Percentiles rank a stretch among this genome's conserved stretches.
Evolutionary conservation across 208 protist genomes (phyloP).

Genomic region (Leishmania braziliensis): DNA sequence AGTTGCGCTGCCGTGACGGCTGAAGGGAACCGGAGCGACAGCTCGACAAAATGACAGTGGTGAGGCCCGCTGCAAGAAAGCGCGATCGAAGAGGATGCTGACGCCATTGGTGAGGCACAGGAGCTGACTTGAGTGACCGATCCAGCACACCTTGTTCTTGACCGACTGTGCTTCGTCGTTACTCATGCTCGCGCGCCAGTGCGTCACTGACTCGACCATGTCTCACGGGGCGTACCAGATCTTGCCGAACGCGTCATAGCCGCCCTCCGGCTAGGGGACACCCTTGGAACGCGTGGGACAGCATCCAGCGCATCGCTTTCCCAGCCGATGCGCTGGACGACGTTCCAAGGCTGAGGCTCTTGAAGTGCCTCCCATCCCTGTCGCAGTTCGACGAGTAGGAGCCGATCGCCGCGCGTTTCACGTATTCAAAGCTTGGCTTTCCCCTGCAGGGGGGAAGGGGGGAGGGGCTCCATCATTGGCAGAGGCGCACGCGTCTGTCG

Average conservation of each 20-base stretch:
- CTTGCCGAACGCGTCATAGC: conserved; percentile 51
- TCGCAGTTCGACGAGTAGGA: conserved; percentile 53
- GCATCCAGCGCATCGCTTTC: conserved; percentile 18
- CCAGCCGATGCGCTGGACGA: neutral
- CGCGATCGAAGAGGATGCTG: conserved; percentile 87
- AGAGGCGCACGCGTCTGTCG: neutral
- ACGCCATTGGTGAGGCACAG: conserved; percentile 61
- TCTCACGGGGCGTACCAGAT: conserved; percentile 44
- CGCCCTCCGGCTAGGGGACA: conserved; percentile 31
- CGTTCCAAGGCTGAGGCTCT: conserved; percentile 39
- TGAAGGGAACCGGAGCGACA: conserved; percentile 38
- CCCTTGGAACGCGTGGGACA: conserved; percentile 12
- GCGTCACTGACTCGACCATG: conserved; percentile 34
- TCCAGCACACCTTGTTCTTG: conserved; percentile 64
- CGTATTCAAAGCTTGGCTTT: conserved; percentile 17
- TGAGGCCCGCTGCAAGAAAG: conserved; percentile 66
- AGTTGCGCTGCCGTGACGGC: conserved; percentile 49
- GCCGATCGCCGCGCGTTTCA: conserved; percentile 27
- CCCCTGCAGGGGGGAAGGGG: neutral
- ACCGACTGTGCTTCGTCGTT: neutral
- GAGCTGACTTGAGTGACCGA: conserved; percentile 79
- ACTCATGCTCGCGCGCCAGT: conserved; percentile 17
- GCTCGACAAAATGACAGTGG: conserved; percentile 63
- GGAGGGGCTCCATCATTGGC: neutral
- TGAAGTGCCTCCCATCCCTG: conserved; percentile 54